A percentile compares a stretch with the other conserved stretches of the same genome.
Evolutionary conservation across 768 basidiomycete genomes (phyloP).

Genomic region (Austroboletus eburneus): DNA sequence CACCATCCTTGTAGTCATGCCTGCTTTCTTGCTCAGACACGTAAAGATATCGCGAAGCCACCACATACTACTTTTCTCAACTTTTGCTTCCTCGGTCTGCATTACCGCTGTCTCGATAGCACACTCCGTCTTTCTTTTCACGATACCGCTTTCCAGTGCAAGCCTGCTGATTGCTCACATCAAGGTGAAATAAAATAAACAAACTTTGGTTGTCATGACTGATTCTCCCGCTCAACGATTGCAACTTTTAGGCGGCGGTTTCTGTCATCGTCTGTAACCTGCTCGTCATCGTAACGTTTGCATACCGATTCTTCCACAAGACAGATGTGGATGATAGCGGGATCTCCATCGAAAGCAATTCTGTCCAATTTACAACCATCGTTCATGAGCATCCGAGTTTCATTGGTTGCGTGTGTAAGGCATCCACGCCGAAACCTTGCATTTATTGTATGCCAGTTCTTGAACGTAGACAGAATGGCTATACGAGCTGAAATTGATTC

Average conservation of each 20-base stretch:
- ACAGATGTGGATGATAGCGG: background rate
- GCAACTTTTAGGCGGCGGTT: conserved; percentile 8
- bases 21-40: conserved; percentile 13
- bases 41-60: conserved; percentile 10
- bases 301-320: conserved; percentile 13
- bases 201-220: background rate
- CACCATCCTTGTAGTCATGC: conserved; percentile 9
- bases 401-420: too few relatives aligned
- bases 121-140: conserved; percentile 11
- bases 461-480: too few relatives aligned
- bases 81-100: conserved; percentile 20
- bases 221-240: background rate
- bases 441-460: too few relatives aligned
- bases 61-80: conserved; percentile 14
- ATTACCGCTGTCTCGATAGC: conserved; percentile 17
- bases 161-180: conserved; percentile 13
- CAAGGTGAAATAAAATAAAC: conserved; percentile 16
- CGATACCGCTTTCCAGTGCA: background rate
- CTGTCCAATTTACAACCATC: conserved; percentile 14
- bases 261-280: conserved; percentile 22
- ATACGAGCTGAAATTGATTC: too few relatives aligned
- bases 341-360: background rate
- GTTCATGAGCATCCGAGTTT: too few relatives aligned
- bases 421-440: too few relatives aligned
- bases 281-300: conserved; percentile 18